These are phyloP conservation scores for Claviceps humidiphila DNA, from an alignment of 2,329 filamentous ascomycete species.

Conservation along the genomic window DNA sequence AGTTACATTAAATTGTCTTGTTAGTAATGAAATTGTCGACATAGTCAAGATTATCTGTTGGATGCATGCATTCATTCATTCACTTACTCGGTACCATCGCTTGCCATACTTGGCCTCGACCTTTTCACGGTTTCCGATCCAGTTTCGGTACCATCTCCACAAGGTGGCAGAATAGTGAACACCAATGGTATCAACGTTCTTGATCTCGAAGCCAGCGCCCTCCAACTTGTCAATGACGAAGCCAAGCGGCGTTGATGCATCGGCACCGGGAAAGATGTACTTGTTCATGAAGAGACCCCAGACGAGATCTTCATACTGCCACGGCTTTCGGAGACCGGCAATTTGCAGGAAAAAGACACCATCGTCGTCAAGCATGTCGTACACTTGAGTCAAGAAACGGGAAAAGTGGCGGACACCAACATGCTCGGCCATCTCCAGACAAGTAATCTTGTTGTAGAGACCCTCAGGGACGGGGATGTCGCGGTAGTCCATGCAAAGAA, in stretches of 20 bases:
- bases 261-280: conserved; percentile 94
- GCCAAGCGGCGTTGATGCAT: conserved; percentile 85
- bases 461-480: conserved; percentile 66
- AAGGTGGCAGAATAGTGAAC: conserved; percentile 95
- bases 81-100: conserved; percentile 80
- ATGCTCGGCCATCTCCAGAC: conserved; percentile 97
- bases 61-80: background rate
- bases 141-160: conserved; percentile 98
- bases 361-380: conserved; percentile 94
- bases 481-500: conserved; percentile 94
- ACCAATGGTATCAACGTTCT: conserved; percentile 82
- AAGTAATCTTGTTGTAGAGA: conserved; percentile 84
- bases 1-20: background rate
- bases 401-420: conserved; percentile 85
- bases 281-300: conserved; percentile 99
- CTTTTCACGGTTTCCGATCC: conserved; percentile 87
- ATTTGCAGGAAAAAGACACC: conserved; percentile 94
- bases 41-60: background rate
- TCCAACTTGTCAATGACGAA: conserved; percentile 79
- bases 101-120: conserved; percentile 90
- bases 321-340: conserved; percentile 81
- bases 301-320: conserved; percentile 96
- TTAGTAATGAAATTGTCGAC: background rate
- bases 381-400: conserved; percentile 70
- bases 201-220: conserved; percentile 59